Conservation (phyloP, 768 basidiomycete genomes). For the Tulasnella sp. region DNA sequence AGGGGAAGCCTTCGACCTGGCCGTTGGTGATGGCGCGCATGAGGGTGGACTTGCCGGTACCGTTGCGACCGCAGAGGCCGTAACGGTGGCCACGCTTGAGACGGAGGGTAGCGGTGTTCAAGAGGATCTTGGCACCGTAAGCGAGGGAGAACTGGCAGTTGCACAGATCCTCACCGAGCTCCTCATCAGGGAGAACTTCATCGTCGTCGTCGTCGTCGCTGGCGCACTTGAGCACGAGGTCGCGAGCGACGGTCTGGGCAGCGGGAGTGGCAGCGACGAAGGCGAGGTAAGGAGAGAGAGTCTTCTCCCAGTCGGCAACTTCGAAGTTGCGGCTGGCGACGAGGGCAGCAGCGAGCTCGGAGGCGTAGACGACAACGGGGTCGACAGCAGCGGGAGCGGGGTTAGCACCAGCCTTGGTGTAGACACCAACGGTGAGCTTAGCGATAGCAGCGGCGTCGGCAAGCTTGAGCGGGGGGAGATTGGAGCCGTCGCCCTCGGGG, state of each 20-base stretch:
- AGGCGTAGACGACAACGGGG: conserved; percentile 62
- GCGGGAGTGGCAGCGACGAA: conserved; percentile 65
- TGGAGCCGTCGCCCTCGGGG: conserved; percentile 80
- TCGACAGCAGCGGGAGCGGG: conserved; percentile 53
- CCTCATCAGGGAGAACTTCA: conserved; percentile 77
- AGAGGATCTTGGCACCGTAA: conserved; percentile 96
- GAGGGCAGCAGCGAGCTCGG: conserved; percentile 78
- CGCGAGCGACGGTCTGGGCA: conserved; percentile 61
- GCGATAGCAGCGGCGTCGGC: conserved; percentile 66
- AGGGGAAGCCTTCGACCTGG: conserved; percentile 98
- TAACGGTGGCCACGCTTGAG: conserved; percentile 99
- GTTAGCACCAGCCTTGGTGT: conserved; percentile 75
- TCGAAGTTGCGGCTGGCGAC: conserved; percentile 92
- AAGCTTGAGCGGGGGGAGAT: conserved; percentile 80
- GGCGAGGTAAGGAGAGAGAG: conserved; percentile 68
- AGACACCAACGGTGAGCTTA: conserved; percentile 64
- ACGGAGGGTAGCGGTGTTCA: conserved; percentile 94
- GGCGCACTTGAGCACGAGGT: conserved; percentile 89
- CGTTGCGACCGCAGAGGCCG: conserved; percentile 97
- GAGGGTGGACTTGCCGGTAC: conserved; percentile 94
- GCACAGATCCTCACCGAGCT: conserved; percentile 97
- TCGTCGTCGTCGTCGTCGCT: conserved; percentile 67
- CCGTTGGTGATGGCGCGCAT: conserved; percentile 93
- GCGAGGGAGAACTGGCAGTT: conserved; percentile 99
- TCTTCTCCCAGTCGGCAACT: conserved; percentile 73